phyloP scores from a whole-genome alignment of 495 filamentous ascomycete genomes.

The Penicillium pulvis region DNA sequence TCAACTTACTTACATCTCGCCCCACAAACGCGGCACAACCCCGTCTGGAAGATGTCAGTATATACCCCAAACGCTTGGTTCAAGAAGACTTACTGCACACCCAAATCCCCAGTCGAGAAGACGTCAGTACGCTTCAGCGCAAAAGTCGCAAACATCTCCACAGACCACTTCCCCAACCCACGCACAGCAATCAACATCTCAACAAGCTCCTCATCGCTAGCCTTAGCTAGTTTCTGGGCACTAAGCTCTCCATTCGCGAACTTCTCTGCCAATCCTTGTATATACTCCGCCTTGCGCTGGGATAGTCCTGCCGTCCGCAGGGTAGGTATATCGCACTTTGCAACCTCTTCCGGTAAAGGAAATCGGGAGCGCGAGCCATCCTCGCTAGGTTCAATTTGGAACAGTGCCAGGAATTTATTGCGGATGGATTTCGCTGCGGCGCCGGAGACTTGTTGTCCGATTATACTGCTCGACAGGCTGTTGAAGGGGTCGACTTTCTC shows the following conservation, averaged over 20 bases:
- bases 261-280: slow-evolving; percentile 79
- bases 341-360: slow-evolving; percentile 75
- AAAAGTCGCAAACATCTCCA: slow-evolving; percentile 97
- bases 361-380: slow-evolving; percentile 50
- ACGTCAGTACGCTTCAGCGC: slow-evolving; percentile 89
- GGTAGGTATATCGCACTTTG: slow-evolving; percentile 55
- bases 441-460: slow-evolving; percentile 93
- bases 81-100: slow-evolving; percentile 69
- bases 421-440: slow-evolving; percentile 88
- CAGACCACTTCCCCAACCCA: slow-evolving; percentile 87
- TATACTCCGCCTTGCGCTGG: slow-evolving; percentile 92
- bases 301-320: slow-evolving; percentile 86
- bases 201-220: slow-evolving; percentile 83
- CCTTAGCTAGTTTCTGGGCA: slow-evolving; percentile 70
- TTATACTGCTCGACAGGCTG: slow-evolving; percentile 80
- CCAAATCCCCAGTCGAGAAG: slow-evolving; percentile 89
- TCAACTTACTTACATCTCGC: slow-evolving; percentile 78
- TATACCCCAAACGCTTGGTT: background rate
- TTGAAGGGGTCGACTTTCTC: slow-evolving; percentile 89
- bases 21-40: slow-evolving; percentile 90
- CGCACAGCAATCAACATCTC: slow-evolving; percentile 80
- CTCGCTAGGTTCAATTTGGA: slow-evolving; percentile 40
- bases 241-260: slow-evolving; percentile 75
- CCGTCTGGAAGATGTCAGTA: slow-evolving; percentile 47
- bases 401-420: slow-evolving; percentile 79